A percentile compares a stretch with the other conserved stretches of the same genome.
Conservation (phyloP, 2,329 filamentous ascomycete genomes). For the Cladosporium austrohemisphaericum region DNA sequence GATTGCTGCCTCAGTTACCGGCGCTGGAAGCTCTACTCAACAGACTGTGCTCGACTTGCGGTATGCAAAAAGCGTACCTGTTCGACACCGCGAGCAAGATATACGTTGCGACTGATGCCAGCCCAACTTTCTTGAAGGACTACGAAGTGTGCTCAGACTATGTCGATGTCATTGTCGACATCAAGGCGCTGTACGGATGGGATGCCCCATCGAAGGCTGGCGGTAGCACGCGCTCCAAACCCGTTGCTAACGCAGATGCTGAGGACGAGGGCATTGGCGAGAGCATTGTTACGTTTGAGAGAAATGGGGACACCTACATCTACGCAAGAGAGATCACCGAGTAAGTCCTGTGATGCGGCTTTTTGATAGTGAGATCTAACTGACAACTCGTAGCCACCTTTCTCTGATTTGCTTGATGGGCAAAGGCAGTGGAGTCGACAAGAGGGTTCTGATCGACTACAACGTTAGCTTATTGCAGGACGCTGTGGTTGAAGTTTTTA, state of each 20-base stretch:
- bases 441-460: conserved; percentile 81
- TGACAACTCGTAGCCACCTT: conserved; percentile 54
- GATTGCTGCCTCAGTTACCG: conserved; percentile 87
- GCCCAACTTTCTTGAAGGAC: conserved; percentile 87
- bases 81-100: conserved; percentile 98
- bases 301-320: conserved; percentile 56
- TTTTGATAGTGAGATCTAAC: conserved; percentile 18
- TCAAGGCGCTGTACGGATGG: conserved; percentile 92
- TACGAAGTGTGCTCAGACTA: conserved; percentile 99
- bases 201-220: conserved; percentile 40
- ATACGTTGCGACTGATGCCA: conserved; percentile 93
- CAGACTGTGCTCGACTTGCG: conserved; percentile 86
- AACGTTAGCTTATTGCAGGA: conserved; percentile 80
- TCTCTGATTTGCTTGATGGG: conserved; percentile 84
- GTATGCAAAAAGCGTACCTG: conserved; percentile 96
- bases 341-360: conserved; percentile 43
- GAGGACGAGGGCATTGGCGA: conserved; percentile 42
- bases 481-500: conserved; percentile 73
- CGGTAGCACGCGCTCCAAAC: conserved; percentile 3
- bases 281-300: conserved; percentile 60
- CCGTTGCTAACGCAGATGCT: conserved; percentile 7
- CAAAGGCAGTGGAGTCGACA: conserved; percentile 73
- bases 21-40: conserved; percentile 93
- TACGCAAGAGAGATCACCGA: conserved; percentile 65
- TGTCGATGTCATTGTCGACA: conserved; percentile 96